Base-by-base conservation (phyloP, 441 rosid species). In the Lepidium campestre region DNA sequence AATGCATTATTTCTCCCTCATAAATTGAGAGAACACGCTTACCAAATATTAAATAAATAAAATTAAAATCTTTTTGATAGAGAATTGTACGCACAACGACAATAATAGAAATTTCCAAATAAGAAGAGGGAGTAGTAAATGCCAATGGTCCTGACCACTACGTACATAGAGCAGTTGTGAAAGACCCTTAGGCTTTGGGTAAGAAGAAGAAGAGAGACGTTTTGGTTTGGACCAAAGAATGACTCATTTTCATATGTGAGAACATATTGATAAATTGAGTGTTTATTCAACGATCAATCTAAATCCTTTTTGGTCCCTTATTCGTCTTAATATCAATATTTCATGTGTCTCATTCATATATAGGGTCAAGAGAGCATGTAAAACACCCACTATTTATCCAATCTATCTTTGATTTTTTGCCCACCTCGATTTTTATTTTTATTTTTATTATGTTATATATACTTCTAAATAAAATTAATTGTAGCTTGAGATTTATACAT, bases 71-170 rank as follows among this genome's bases (percentile, higher is more conserved):
- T 41, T 15, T 15, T 23, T 50, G 55, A 69, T 52, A 52, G 57
- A 53, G 22, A 70, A 32, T 6, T 39, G 44, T 49, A n/a, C n/a
- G n/a, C n/a, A 49, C 36, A 68, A 22, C 8, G 59, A 68, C 50
- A 31, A 7, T 40, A 49, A 10, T 49, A 15, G 37, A 50, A 41
- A 52, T 22, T 61, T 70, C 36, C 17, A 42, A 61, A 53, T 34
- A 61, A 45, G 23, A 53, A 62, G 48, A 42, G 32, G 46, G n/a
- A 29, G 46, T 27, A 63, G 53, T 47, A 55, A 71, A 71, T 71
- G 70, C 12, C 7, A 55, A 35, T 62, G 75, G 70, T 71, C 75
- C 64, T 37, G 8, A 27, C 70, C 64, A 62, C 64, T 52, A 62
- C 50, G n/a, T n/a, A 23, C 3, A 42, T 17, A 44, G 49, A 45